Base-by-base conservation (phyloP, 306 rosid species). In the Inga laurina region DNA sequence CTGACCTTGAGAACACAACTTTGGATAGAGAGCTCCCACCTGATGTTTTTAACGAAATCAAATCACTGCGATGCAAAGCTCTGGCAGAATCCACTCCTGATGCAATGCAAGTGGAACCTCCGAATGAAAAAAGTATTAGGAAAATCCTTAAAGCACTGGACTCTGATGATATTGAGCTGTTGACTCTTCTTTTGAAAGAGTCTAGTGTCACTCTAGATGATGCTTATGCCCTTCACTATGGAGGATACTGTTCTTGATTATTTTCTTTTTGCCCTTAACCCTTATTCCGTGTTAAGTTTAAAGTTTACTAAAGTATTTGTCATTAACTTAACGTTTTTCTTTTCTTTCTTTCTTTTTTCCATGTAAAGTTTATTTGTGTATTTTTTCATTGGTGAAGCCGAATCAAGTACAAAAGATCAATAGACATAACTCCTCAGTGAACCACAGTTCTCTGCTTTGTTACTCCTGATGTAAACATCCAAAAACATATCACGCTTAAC, bases 371-470 rank as follows among this genome's bases (percentile, higher is more conserved):
- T 68, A 34, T 13, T 13, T 15, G 4, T 12, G 71, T 65, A 65
- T 65, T 13, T 65, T 37, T 65, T 65, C 43, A 12, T 14, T 5
- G 41, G 14, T 10, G 35, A 10, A 21, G 32, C 32, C 74, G 4
- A 69, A 69, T 39, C 49, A 18, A 19, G 49, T 27, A 19, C 48
- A 18, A 18, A n/a, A 18, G 73, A 68, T 37, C 74, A 44, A 39
- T 19, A 5, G 15, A 21, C 32, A 43, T 16, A 41, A 41, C 46
- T 41, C 68, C 68, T 79, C 75, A 64, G 21, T 27, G 43, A 65
- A 39, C 27, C 72, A 57, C 41, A 44, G 5, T 65, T 19, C 83
- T 81, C 79, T 81, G 44, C 72, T 34, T 34, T 62, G 71, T 44
- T 59, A 59, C 85, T 74, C 18, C 16, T 37, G 51, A 72, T 22